Conservation (phyloP, 495 filamentous ascomycete genomes). For the Xylaria intraflava region DNA sequence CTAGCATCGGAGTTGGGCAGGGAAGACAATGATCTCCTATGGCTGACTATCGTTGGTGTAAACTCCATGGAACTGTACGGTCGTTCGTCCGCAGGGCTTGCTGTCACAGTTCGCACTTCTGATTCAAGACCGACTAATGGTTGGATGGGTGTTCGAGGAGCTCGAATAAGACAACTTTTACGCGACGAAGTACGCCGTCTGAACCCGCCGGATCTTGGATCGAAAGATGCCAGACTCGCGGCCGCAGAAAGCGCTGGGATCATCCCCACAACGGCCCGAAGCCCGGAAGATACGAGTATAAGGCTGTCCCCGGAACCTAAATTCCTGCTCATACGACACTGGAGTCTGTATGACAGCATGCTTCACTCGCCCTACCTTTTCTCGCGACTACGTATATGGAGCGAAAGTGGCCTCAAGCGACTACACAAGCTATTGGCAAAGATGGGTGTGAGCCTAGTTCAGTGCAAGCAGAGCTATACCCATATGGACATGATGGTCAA, state of each 20-base stretch:
- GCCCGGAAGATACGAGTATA: constrained; percentile 86
- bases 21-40: constrained; percentile 94
- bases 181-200: constrained; percentile 92
- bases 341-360: constrained; percentile 98
- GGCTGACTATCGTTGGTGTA: constrained; percentile 89
- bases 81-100: constrained; percentile 71
- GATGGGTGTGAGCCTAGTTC: constrained; percentile 90
- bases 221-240: constrained; percentile 6
- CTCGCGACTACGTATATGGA: constrained; percentile 89
- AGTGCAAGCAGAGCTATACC: constrained; percentile 91
- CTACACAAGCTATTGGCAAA: constrained; percentile 95
- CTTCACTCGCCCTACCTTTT: constrained; percentile 95
- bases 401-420: constrained; percentile 76
- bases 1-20: constrained; percentile 89
- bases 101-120: constrained; percentile 54
- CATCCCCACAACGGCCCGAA: constrained; percentile 81
- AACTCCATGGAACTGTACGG: constrained; percentile 88
- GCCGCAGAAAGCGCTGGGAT: constrained; percentile 59
- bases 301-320: constrained; percentile 89
- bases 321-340: constrained; percentile 89
- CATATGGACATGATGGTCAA: constrained; percentile 99
- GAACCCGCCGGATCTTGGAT: constrained; percentile 67
- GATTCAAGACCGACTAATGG: constrained; percentile 53
- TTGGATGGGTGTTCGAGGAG: constrained; percentile 78
- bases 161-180: constrained; percentile 74